Base-by-base conservation (phyloP, 2,329 filamentous ascomycete genomes). In the Colletotrichum echinochloae region DNA sequence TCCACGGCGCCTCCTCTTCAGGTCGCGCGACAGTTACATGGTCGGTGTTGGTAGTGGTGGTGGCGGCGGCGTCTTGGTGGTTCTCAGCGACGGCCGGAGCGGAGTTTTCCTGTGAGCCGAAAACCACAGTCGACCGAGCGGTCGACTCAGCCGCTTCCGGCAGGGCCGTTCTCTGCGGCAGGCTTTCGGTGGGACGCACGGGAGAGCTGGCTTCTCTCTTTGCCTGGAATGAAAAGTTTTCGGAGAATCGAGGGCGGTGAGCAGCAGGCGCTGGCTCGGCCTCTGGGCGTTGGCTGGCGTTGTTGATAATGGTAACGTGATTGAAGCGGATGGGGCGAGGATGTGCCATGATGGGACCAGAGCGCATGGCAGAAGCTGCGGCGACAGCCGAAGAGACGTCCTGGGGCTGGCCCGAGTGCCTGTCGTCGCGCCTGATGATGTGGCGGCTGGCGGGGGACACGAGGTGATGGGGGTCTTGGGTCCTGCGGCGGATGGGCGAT, bases 301-400 rank as follows among this genome's bases (percentile, higher is more conserved):
- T 30, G 30, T 61, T 70, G 54, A 73, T 70, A 41, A 73, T 72
- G 39, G 69, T 62, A 33, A 70, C 52, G 12, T 72, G 65, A 18
- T 66, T 73, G 57, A 70, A 49, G 55, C 60, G 70, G 16, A 73
- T 70, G 11, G 72, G 72, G 39, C 66, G 70, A n/a, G 72, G 72
- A 37, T 73, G 65, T 6, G 62, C 70, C 44, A 73, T 72, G 20
- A 70, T 41, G 51, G 54, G 69, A 35, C 69, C 48, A 9, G 69
- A 57, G 35, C 35, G 41, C 52, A 48, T 60, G 18, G 33, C 33
- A 5, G 56, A 52, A 23, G 52, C 55, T 49, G 59, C 39, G n/a
- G 28, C 44, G n/a, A n/a, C 14, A 23, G 11, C 59, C 7, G 68
- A n/a, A n/a, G n/a, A 26, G 23, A 59, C 54, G 49, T 54, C 28